Conservation (phyloP, 345 rosid species). For the Gossypium arboreum region DNA sequence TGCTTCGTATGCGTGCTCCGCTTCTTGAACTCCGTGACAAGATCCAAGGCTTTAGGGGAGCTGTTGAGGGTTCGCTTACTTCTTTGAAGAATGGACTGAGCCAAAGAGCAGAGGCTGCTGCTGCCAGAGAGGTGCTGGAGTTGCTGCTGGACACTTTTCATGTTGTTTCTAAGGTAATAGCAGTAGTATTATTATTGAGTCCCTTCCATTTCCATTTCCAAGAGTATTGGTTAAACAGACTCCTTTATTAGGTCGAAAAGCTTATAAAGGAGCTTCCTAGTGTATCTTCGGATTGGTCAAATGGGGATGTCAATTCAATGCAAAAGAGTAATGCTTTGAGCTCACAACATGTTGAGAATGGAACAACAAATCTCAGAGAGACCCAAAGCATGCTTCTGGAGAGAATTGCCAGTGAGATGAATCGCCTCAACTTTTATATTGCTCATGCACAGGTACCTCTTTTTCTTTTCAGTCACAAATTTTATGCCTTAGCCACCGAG, state of each 20-base stretch:
- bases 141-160: constrained; percentile 87
- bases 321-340: constrained; percentile 37
- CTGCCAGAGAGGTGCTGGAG: constrained; percentile 85
- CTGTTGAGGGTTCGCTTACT: constrained; percentile 64
- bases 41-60: constrained; percentile 73
- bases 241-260: constrained; percentile 73
- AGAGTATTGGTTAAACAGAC: background rate
- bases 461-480: constrained; percentile 5
- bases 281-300: constrained; percentile 77
- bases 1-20: constrained; percentile 96
- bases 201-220: background rate
- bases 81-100: constrained; percentile 68
- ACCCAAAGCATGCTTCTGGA: constrained; percentile 96
- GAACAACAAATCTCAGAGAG: constrained; percentile 73
- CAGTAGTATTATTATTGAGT: background rate
- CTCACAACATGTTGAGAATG: constrained; percentile 55
- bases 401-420: constrained; percentile 98
- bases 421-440: constrained; percentile 84
- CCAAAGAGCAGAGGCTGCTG: constrained; percentile 93
- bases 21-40: constrained; percentile 82
- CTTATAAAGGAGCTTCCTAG: constrained; percentile 89
- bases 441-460: constrained; percentile 91
- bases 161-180: constrained; percentile 79
- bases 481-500: background rate
- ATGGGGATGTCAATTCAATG: constrained; percentile 47